phyloP scores from a whole-genome alignment of 2,329 filamentous ascomycete genomes.

The Neofusicoccum umdonicola region DNA sequence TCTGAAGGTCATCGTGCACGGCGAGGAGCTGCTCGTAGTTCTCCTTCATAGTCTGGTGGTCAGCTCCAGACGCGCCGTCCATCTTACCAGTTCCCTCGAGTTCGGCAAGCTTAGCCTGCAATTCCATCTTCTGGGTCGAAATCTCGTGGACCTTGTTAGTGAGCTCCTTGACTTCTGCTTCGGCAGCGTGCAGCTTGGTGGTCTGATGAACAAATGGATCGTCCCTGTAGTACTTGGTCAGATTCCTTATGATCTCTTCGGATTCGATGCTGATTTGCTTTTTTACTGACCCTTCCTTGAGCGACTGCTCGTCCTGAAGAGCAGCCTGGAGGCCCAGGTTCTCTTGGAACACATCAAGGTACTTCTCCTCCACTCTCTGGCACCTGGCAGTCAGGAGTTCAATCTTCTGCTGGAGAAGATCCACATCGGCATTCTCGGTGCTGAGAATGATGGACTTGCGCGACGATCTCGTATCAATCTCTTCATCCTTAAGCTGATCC shows the following conservation, averaged over 20 bases:
- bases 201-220: constrained; percentile 38
- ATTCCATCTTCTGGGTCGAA: constrained; percentile 18
- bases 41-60: constrained; percentile 30
- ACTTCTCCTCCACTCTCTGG: constrained; percentile 39
- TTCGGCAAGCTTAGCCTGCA: constrained; percentile 15
- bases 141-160: constrained; percentile 18
- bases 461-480: background rate
- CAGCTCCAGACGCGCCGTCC: constrained; percentile 29
- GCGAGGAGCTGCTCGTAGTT: constrained; percentile 36
- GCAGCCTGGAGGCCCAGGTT: constrained; percentile 38
- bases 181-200: constrained; percentile 35
- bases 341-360: constrained; percentile 42
- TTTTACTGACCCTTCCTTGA: constrained; percentile 26
- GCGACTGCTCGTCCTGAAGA: constrained; percentile 31
- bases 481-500: constrained; percentile 34
- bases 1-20: constrained; percentile 34
- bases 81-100: constrained; percentile 11
- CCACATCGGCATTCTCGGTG: constrained; percentile 21
- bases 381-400: constrained; percentile 36
- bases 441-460: constrained; percentile 14
- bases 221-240: constrained; percentile 6
- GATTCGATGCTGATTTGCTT: constrained; percentile 24
- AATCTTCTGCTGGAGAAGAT: constrained; percentile 41
- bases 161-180: constrained; percentile 26
- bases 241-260: constrained; percentile 3